phyloP scores from a whole-genome alignment of 164 flowering plant species.

The Piper betle region DNA sequence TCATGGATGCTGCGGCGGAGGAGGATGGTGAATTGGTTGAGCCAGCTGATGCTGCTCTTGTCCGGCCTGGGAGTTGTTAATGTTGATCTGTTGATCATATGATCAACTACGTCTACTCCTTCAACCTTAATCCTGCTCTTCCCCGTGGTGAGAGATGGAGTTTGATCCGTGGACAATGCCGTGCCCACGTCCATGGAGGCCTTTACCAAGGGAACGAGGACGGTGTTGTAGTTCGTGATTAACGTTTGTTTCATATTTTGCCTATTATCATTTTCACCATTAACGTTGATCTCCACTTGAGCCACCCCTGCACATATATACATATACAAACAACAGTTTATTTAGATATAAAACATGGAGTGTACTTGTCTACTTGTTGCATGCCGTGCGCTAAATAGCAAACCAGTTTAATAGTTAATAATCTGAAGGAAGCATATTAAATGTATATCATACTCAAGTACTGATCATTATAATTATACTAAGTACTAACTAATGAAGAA shows the following conservation, averaged over 20 bases:
- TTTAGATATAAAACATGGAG: too few species aligned
- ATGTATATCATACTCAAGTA: too few species aligned
- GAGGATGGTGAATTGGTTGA: constrained; percentile 54
- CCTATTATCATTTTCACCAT: constrained; percentile 44
- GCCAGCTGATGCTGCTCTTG: constrained; percentile 30
- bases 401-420: too few species aligned
- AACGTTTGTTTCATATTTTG: constrained; percentile 51
- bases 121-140: constrained; percentile 4
- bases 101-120: too few species aligned
- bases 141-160: neutral
- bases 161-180: neutral
- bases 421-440: too few species aligned
- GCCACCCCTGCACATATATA: constrained; percentile 40
- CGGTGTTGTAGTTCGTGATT: constrained; percentile 40
- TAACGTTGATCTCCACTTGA: constrained; percentile 24
- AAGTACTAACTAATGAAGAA: too few species aligned
- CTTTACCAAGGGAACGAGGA: constrained; percentile 59
- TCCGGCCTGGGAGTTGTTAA: neutral
- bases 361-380: too few species aligned
- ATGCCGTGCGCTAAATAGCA: too few species aligned
- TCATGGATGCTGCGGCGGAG: constrained; percentile 67
- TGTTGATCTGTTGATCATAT: too few species aligned
- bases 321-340: too few species aligned
- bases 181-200: constrained; percentile 31
- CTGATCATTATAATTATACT: too few species aligned